These are phyloP conservation scores for Fraxinus velutina DNA, from an alignment of 305 asterid species.

Conservation along the genomic window DNA sequence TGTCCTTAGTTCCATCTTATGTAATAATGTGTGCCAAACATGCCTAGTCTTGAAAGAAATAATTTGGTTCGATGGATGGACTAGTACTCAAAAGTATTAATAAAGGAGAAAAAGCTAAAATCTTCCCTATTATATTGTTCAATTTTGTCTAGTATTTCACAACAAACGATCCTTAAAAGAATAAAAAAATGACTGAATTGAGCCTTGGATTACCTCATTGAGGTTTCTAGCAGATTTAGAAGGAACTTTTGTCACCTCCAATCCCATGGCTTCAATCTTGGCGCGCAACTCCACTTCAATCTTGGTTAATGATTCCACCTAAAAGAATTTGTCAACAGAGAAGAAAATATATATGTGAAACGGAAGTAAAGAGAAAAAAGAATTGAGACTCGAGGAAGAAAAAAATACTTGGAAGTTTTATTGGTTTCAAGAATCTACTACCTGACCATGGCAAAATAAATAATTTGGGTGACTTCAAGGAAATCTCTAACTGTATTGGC, in stretches of 20 bases:
- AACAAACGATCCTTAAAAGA: neutral
- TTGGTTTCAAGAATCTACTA: neutral
- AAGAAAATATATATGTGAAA: neutral
- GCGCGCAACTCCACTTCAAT: slow-evolving; percentile 67
- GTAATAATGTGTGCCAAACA: neutral
- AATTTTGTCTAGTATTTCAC: neutral
- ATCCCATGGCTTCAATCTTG: slow-evolving; percentile 73
- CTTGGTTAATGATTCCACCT: slow-evolving; percentile 84
- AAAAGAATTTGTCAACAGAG: neutral
- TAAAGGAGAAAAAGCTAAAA: neutral
- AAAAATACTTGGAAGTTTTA: neutral
- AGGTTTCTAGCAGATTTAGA: slow-evolving; percentile 60
- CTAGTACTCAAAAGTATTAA: neutral
- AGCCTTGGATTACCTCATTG: slow-evolving; percentile 51
- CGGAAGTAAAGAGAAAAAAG: neutral
- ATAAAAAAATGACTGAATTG: neutral
- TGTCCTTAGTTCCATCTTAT: neutral
- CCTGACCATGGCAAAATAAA: neutral
- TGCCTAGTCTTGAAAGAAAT: no score
- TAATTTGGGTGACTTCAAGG: neutral
- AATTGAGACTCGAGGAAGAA: neutral
- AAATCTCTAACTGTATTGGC: neutral
- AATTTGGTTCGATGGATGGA: neutral
- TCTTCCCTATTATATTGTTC: neutral
- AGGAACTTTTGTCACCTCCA: slow-evolving; percentile 67